Evolutionary conservation across 2,329 filamentous ascomycete species (phyloP), one percentile per base, ranked within the genome.

Genomic region (Atkinsonella texensis): DNA sequence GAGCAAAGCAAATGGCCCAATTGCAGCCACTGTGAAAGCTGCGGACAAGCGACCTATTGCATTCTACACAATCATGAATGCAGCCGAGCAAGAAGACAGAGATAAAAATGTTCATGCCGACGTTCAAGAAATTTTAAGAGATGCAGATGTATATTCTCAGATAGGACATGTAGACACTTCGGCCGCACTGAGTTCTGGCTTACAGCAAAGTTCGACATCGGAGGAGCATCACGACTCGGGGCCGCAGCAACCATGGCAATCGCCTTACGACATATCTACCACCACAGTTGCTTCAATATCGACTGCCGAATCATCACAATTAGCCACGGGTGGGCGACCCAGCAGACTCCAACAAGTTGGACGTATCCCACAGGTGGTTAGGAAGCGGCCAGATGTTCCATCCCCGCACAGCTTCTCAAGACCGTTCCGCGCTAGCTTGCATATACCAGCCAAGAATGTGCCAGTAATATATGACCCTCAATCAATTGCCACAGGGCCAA

Each of bases 321-420:
- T 28, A 51, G n/a, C 53, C 17, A 38, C 48, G 54, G 28, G 57
- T 55, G 11, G 18, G 41, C 58, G 61, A 31, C 65, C 63, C 7
- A 87, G 81, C 62, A 78, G 89, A 52, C 71, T 95, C 17, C 81
- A 83, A 31, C 88, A 91, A 58, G 83, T 95, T 46, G 90, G 89
- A 9, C 81, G 90, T 15, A 95, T 95, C 49, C 90, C 90, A 9
- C 83, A 82, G 59, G 88, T 95, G 4, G 74, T 91, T 32, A 87
- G 81, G 45, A 81, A 77, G 46, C 77, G 83, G 50, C 73, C 81
- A 38, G 79, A 85, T 55, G 79, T 79, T 46, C 79, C 80, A 1
- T 84, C 87, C 0, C 79, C 85, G 1, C 84, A 82, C 62, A 95
- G 88, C 33, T 95, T 95, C 64, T 95, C 90, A 3, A 76, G 89